phyloP scores from a whole-genome alignment of 768 basidiomycete genomes.

The Mycena galericulata region DNA sequence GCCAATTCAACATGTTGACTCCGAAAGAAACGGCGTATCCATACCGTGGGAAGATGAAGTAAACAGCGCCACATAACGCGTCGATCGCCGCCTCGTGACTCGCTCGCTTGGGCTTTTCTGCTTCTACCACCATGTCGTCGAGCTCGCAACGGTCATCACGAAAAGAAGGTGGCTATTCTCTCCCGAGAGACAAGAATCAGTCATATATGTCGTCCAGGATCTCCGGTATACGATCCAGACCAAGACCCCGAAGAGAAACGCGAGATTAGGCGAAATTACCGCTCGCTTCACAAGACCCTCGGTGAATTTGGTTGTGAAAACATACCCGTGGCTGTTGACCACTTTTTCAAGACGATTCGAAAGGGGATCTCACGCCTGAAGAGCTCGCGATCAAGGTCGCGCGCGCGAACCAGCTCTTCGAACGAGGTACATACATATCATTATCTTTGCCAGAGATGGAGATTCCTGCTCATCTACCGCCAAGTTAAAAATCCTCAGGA shows the following conservation, averaged over 20 bases:
- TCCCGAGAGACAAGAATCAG: background rate
- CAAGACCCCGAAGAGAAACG: conserved; percentile 18
- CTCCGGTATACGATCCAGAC: conserved; percentile 22
- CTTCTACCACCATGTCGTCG: background rate
- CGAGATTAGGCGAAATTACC: conserved; percentile 11
- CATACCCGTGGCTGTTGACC: background rate
- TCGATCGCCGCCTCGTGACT: background rate
- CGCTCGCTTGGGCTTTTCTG: background rate
- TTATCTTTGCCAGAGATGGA: background rate
- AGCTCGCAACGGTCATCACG: background rate
- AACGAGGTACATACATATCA: conserved; percentile 71
- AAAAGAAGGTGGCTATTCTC: background rate
- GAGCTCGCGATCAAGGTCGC: conserved; percentile 67
- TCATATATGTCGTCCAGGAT: background rate
- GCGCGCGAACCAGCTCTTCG: conserved; percentile 70
- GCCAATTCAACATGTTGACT: too few relatives aligned
- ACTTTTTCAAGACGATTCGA: background rate
- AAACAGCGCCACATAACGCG: background rate
- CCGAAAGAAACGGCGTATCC: too few relatives aligned
- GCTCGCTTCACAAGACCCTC: conserved; percentile 10
- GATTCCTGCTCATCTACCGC: background rate
- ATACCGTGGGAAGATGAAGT: background rate
- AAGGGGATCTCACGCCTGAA: conserved; percentile 59
- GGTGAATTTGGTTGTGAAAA: background rate
- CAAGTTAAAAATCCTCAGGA: conserved; percentile 85